Base-by-base conservation (phyloP, 1,284 basidiomycete genomes). In the Ustilago esculenta region DNA sequence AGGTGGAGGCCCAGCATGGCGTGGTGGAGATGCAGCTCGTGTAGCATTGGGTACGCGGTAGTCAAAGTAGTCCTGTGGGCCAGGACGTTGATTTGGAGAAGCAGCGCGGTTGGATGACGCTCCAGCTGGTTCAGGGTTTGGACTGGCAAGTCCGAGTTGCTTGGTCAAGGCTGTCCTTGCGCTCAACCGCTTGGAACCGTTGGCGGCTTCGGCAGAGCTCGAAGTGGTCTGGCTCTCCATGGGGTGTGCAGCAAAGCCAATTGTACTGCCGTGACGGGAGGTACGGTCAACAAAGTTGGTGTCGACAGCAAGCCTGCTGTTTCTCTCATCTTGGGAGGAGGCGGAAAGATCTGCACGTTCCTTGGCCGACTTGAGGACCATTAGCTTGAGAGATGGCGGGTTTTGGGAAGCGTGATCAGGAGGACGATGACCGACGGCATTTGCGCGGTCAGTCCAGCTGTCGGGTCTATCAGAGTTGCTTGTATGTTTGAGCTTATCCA, bases 371-470 rank as follows among this genome's bases (percentile, higher is more conserved):
- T 76, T 76, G 53, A 78, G 71, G 5, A 67, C 73, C 59, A 76
- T 69, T 40, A 78, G 51, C 49, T 78, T 78, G 20, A 78, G 65
- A 10, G 67, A 69, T 6, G 74, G 76, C 3, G 76, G 76, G 46
- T 78, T 78, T 56, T 78, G 76, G n/a, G 68, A 73, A 14, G 75
- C 76, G 32, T 51, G 60, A 47, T 78, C 76, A 33, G 75, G 76
- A 7, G 76, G 76, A 21, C 76, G 59, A 23, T 70, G 66, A 4
- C 76, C 75, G 18, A 78, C 76, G 20, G 76, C 76, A n/a, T 54
- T 61, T 8, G 76, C 76, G 25, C 74, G 56, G 20, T 72, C 60
- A 5, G 63, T 63, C 76, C 76, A 78, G 50, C 72, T 75, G 8
- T 61, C 70, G 14, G 66, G 65, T 15, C 65, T 32, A 11, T 53